Percentiles rank a stretch among this genome's conserved stretches.
phyloP scores from a whole-genome alignment of 371 early-diverging fungal species.

The Saksenaea vasiformis region DNA sequence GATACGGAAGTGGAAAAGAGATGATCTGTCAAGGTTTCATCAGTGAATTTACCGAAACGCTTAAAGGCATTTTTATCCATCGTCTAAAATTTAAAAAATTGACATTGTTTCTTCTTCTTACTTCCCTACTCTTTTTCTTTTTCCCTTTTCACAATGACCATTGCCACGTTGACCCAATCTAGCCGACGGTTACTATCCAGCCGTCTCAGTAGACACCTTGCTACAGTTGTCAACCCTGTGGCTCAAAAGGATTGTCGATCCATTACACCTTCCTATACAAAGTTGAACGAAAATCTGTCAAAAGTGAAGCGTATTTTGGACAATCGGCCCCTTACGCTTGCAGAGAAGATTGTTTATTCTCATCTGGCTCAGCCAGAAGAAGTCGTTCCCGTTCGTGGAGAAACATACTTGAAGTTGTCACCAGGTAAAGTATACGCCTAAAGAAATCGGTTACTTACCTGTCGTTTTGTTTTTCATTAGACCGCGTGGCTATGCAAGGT shows the following conservation, averaged over 20 bases:
- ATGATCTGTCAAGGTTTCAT: constrained; percentile 5
- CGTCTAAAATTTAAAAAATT: neutral
- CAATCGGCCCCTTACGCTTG: constrained; percentile 78
- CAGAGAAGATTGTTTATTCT: constrained; percentile 94
- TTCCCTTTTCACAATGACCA: neutral
- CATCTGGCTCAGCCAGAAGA: constrained; percentile 84
- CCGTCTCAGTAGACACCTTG: constrained; percentile 15
- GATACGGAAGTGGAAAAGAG: constrained; percentile 2
- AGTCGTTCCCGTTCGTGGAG: constrained; percentile 68
- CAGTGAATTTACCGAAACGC: neutral
- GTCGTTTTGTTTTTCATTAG: constrained; percentile 28
- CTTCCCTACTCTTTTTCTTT: neutral
- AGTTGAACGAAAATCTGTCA: constrained; percentile 53
- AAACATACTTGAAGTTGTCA: constrained; percentile 69
- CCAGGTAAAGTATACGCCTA: constrained; percentile 54
- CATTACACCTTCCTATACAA: constrained; percentile 64
- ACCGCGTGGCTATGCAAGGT: constrained; percentile 83
- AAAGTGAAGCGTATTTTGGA: constrained; percentile 58
- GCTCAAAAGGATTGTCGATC: constrained; percentile 54
- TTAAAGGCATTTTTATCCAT: neutral
- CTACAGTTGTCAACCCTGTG: constrained; percentile 43
- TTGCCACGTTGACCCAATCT: neutral
- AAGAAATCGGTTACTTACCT: neutral
- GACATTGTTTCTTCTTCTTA: neutral
- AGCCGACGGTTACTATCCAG: neutral